Base-by-base conservation (phyloP, 192 early-diverging fungal genomes). In the Phlyctochytrium bullatum region DNA sequence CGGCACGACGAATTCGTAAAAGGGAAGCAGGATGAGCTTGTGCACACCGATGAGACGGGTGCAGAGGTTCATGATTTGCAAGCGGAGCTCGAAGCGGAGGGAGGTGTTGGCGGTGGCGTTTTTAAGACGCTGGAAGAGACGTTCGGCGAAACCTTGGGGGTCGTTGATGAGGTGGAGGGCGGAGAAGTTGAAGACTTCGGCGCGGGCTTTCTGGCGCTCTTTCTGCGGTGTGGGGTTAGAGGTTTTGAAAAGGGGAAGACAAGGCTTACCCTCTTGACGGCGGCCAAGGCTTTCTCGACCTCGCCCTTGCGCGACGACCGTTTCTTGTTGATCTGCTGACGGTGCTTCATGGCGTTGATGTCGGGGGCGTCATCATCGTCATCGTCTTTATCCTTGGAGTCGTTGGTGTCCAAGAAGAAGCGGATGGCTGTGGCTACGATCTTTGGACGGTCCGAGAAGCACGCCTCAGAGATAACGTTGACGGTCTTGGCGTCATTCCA, bases 401-500 rank as follows among this genome's bases (percentile, higher is more conserved):
- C 87, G 59, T 87, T 74, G 6, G 76, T 73, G 2, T 90, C 92
- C 65, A 98, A 80, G 71, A 98, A 98, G 73, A 99, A 99, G 61
- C 95, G 89, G 3, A 97, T 74, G 0, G 96, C 97, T 0, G 94
- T 94, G 23, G 93, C 88, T 67, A 91, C 88, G 34, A 99, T 84
- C 75, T 99, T 99, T 74, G 91, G 82, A 6, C 89, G 86, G 28
- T 88, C 88, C 36, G 93, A 96, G 64, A 97, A 95, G 76, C 94
- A 97, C 6, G 96, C 96, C 71, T 96, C 92, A 17, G 92, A 90
- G 76, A 99, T 92, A 20, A 99, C 93, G 77, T 99, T 99, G 66
- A 97, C 94, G 23, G 97, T 98, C 83, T 99, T 99, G 50, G 91
- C 88, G 75, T 98, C 97, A 66, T 95, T 94, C 94, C 97, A 99